These are phyloP conservation scores for Pythium vanterpoolii DNA, from an alignment of 352 stramenopile species.

Conservation along the genomic window DNA sequence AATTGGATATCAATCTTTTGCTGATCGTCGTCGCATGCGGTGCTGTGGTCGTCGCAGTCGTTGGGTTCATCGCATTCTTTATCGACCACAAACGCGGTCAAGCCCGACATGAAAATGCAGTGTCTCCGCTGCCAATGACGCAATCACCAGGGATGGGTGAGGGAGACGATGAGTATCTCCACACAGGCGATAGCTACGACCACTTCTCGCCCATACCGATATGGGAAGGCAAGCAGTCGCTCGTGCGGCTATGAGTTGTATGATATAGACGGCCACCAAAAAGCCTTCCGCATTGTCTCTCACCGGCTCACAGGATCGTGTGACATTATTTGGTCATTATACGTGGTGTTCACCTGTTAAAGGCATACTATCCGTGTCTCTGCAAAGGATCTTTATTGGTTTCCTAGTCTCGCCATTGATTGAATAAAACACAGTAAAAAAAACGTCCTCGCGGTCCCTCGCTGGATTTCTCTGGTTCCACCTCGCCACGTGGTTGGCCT, in stretches of 20 bases:
- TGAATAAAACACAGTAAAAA: too few relatives aligned
- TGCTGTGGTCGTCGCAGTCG: conserved; percentile 1
- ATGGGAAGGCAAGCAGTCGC: not conserved
- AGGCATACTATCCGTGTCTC: too few relatives aligned
- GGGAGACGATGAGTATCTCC: not conserved
- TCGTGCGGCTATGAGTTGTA: not conserved
- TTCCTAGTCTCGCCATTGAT: too few relatives aligned
- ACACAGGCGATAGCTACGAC: conserved; percentile 8
- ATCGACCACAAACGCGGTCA: conserved; percentile 4
- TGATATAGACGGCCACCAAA: not conserved
- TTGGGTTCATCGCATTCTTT: conserved; percentile 8
- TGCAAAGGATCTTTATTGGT: too few relatives aligned
- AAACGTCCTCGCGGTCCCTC: too few relatives aligned
- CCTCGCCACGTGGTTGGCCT: too few relatives aligned
- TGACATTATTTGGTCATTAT: too few relatives aligned
- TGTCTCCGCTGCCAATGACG: not conserved
- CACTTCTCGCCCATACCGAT: conserved; percentile 7
- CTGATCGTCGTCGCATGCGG: not conserved
- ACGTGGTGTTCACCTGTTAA: too few relatives aligned
- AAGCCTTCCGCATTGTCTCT: not conserved
- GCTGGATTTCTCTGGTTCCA: too few relatives aligned
- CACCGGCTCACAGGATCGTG: not conserved
- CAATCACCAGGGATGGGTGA: not conserved
- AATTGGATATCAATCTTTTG: conserved; percentile 1
- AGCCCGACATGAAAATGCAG: not conserved